These are phyloP conservation scores for Pestalotiopsis sp. DNA, from an alignment of 2,329 filamentous ascomycete genomes.

Conservation along the genomic window DNA sequence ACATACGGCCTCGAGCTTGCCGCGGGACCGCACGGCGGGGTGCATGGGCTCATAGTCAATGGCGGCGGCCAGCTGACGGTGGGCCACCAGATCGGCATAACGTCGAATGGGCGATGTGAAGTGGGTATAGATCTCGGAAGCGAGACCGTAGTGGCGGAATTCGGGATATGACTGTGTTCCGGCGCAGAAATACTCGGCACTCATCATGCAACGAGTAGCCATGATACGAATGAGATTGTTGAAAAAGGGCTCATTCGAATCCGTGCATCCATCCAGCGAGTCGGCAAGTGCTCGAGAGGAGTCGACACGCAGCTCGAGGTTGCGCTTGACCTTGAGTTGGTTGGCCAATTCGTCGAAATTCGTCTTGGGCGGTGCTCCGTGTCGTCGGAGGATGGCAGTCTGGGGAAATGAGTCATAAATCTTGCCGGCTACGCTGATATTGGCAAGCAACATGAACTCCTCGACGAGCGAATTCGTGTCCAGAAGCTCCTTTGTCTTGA, in stretches of 20 bases:
- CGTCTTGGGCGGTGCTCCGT: slow-evolving; percentile 88
- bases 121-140: slow-evolving; percentile 96
- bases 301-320: slow-evolving; percentile 78
- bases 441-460: slow-evolving; percentile 99
- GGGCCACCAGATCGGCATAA: slow-evolving; percentile 94
- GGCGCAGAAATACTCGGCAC: slow-evolving; percentile 96
- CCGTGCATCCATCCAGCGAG: slow-evolving; percentile 83
- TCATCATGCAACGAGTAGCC: slow-evolving; percentile 98
- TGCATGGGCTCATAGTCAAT: slow-evolving; percentile 92
- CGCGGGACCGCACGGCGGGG: slow-evolving; percentile 76
- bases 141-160: slow-evolving; percentile 95
- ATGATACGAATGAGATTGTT: slow-evolving; percentile 98
- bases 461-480: slow-evolving; percentile 98
- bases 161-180: slow-evolving; percentile 92
- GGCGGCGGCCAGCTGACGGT: slow-evolving; percentile 91
- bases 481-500: slow-evolving; percentile 91
- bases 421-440: slow-evolving; percentile 88
- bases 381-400: slow-evolving; percentile 89
- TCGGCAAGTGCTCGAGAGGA: slow-evolving; percentile 93
- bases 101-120: slow-evolving; percentile 97
- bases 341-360: slow-evolving; percentile 95
- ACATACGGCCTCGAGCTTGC: slow-evolving; percentile 89
- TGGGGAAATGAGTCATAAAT: slow-evolving; percentile 93
- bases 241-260: slow-evolving; percentile 87
- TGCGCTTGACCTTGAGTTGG: slow-evolving; percentile 86